Conservation (phyloP, 2,329 filamentous ascomycete genomes). For the Celoporthe dispersa region DNA sequence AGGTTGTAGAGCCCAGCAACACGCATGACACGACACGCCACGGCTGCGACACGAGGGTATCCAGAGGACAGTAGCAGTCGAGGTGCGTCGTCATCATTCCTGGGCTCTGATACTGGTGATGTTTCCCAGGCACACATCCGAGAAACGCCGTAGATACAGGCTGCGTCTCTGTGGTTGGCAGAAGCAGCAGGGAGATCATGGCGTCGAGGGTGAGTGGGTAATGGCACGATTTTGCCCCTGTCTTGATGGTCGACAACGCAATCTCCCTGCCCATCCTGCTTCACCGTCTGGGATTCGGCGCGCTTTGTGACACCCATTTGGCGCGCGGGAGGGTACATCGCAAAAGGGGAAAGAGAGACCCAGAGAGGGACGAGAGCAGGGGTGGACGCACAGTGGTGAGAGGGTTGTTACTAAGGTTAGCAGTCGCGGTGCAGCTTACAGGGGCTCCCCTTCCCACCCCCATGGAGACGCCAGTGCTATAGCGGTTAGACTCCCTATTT, state of each 20-base stretch:
- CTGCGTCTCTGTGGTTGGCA: conserved; percentile 32
- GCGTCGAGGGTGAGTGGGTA: conserved; percentile 39
- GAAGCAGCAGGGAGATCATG: conserved; percentile 32
- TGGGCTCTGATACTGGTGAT: conserved; percentile 1
- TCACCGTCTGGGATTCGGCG: conserved; percentile 3
- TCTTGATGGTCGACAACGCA: background rate
- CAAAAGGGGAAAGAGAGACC: no score
- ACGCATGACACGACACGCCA: background rate
- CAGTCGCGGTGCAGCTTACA: background rate
- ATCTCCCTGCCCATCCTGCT: background rate
- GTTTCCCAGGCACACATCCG: background rate
- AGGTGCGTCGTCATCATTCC: conserved; percentile 5
- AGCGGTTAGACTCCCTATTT: background rate
- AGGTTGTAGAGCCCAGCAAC: background rate
- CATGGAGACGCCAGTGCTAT: conserved; percentile 1
- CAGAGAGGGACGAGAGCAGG: background rate
- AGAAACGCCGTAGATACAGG: conserved; percentile 5
- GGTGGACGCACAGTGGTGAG: background rate
- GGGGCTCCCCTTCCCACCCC: background rate
- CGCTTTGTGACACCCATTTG: background rate
- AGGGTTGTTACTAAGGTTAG: background rate
- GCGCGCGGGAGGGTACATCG: conserved; percentile 7
- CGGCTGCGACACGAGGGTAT: background rate
- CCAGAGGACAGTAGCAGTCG: background rate
- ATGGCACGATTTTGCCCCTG: conserved; percentile 40